Percentiles rank a stretch among this genome's conserved stretches.
These are phyloP conservation scores for Scleroderma bovista DNA, from an alignment of 768 basidiomycete genomes.

Conservation along the genomic window DNA sequence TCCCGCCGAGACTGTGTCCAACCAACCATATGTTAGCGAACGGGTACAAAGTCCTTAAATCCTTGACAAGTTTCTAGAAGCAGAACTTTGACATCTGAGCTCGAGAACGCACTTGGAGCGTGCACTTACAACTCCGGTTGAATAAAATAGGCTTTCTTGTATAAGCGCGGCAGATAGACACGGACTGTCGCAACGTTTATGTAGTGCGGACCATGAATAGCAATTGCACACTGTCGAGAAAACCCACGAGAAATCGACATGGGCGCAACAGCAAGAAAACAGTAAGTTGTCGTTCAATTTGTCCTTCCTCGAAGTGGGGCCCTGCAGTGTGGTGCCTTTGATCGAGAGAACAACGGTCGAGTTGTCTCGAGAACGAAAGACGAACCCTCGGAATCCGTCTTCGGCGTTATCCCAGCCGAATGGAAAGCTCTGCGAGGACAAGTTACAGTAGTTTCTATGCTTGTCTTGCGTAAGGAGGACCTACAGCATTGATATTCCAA, in stretches of 20 bases:
- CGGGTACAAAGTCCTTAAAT: slow-evolving; percentile 53
- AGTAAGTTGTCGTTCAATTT: slow-evolving; percentile 89
- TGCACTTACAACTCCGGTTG: slow-evolving; percentile 69
- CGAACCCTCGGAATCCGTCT: slow-evolving; percentile 86
- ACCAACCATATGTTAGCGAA: slow-evolving; percentile 56
- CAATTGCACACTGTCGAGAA: slow-evolving; percentile 88
- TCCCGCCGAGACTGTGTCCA: slow-evolving; percentile 59
- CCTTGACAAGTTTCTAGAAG: slow-evolving; percentile 48
- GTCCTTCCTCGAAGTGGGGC: slow-evolving; percentile 85
- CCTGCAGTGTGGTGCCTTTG: slow-evolving; percentile 83
- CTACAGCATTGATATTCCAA: slow-evolving; percentile 56
- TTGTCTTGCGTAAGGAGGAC: slow-evolving; percentile 12
- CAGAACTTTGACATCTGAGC: slow-evolving; percentile 6
- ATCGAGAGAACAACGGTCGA: slow-evolving; percentile 82
- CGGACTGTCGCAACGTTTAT: slow-evolving; percentile 68
- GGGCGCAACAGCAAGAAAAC: slow-evolving; percentile 92
- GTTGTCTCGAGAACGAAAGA: slow-evolving; percentile 76
- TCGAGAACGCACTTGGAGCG: not conserved
- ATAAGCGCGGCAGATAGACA: slow-evolving; percentile 83
- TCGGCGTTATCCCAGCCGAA: slow-evolving; percentile 66
- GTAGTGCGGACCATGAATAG: slow-evolving; percentile 44
- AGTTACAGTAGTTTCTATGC: slow-evolving; percentile 5
- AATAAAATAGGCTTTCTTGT: slow-evolving; percentile 90
- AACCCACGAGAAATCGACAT: slow-evolving; percentile 82
- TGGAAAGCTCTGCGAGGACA: slow-evolving; percentile 57